Evolutionary conservation across 2,329 filamentous ascomycete genomes (phyloP), one percentile per base, ranked within the genome.

Genomic region (Botrytis aclada): DNA sequence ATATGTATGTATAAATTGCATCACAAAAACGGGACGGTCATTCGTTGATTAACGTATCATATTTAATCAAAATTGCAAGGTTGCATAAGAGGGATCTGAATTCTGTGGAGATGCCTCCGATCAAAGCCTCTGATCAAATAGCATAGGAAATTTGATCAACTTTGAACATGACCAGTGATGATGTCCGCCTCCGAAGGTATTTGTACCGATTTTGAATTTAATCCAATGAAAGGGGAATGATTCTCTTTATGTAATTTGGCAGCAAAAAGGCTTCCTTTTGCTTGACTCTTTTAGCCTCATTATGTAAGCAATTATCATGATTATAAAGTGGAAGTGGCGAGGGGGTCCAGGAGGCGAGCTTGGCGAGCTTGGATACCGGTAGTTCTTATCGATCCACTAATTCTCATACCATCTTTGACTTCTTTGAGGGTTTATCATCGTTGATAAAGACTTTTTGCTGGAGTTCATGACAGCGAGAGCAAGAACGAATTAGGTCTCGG

Each of bases 101-200:
- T 41, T 25, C 34, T 37, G 14, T 51, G 63, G 63, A 51, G 43
- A 66, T 66, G 29, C 43, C 63, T 66, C 63, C 63, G 63, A 65
- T 51, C 32, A 65, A 65, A 51, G 4, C 20, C 32, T 51, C 43
- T 43, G 63, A 66, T 66, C 43, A 66, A 51, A 66, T 1, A 29
- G 32, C 14, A 29, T 51, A 25, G 47, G 63, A 34, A 25, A 66
- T 66, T 37, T 66, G 22, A 65, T 56, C 14, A 56, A 56, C n/a
- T 6, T 56, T 7, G n/a, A 56, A 32, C 6, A 65, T 51, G 22
- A 37, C 63, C 63, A 43, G 63, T 37, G 25, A 39, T 34, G 43
- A 66, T 16, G 63, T 51, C 63, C 63, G 63, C 43, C 63, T 66
- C 63, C 63, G 63, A 66, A 37, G 22, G 32, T 2, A 9, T 43